Evolutionary conservation across 73 alveolate species (phyloP).

Genomic region (Tetrahymena malaccensis): DNA sequence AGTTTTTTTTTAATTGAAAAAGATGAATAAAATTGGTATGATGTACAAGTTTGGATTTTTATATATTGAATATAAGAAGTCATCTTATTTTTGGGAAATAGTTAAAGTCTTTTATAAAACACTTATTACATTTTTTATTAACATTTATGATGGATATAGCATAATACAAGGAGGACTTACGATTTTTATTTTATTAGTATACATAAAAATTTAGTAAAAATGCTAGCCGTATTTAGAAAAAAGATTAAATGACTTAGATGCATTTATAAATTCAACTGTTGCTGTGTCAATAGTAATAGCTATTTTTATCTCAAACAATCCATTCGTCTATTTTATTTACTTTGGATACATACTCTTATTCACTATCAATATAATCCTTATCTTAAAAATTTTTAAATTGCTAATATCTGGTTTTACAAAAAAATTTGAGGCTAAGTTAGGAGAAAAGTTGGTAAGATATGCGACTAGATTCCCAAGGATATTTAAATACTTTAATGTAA

Average conservation of each 20-base stretch:
- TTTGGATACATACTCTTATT: not conserved
- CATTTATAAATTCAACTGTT: not conserved
- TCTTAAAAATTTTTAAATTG: not conserved
- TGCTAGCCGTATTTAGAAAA: constrained; percentile 5
- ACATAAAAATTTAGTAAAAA: not conserved
- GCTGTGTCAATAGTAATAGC: not conserved
- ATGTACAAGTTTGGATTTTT: not conserved
- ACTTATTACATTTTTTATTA: constrained; percentile 1
- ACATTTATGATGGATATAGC: not conserved
- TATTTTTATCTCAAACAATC: not conserved
- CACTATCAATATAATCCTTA: not conserved
- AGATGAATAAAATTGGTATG: not conserved
- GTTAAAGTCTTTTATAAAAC: constrained; percentile 8
- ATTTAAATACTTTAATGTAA: not conserved
- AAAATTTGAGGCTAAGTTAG: not conserved
- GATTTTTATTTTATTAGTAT: not conserved
- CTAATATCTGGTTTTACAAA: not conserved
- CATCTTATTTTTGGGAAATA: constrained; percentile 18
- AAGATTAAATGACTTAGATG: not conserved
- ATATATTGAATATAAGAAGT: not conserved
- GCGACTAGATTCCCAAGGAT: not conserved
- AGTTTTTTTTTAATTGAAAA: not conserved
- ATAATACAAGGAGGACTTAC: constrained; percentile 1
- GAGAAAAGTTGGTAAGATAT: not conserved
- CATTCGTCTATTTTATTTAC: not conserved